These are phyloP conservation scores for Luffa acutangula DNA, from an alignment of 306 rosid species.

Conservation along the genomic window DNA sequence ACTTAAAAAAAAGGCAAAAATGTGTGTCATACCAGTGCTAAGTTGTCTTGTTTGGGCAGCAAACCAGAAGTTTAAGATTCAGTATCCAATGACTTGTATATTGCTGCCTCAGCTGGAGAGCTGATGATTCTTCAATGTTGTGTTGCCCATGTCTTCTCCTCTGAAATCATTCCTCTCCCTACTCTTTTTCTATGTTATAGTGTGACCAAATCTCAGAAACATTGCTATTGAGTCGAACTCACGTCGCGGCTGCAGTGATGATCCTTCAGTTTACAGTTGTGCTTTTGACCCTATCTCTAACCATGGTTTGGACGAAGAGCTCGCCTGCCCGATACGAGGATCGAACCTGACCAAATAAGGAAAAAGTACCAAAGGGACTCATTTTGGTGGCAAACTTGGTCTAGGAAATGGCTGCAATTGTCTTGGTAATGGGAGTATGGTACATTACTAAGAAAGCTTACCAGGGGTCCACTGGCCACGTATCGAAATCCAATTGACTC, in stretches of 20 bases:
- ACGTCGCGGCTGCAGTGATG: not conserved
- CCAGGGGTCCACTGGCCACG: constrained; percentile 94
- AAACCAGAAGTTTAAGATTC: too few species aligned
- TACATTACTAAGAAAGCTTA: constrained; percentile 7
- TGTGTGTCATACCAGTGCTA: not conserved
- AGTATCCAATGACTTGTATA: not conserved
- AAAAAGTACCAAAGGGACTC: not conserved
- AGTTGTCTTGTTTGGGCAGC: not conserved
- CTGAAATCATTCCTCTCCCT: not conserved
- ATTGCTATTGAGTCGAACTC: not conserved
- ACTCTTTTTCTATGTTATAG: not conserved
- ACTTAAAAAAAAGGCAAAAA: not conserved
- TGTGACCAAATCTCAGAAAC: not conserved
- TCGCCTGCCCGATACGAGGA: constrained; percentile 96
- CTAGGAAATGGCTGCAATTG: not conserved
- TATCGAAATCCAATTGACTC: constrained; percentile 94
- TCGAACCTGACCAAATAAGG: constrained; percentile 45
- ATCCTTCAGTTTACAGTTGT: not conserved
- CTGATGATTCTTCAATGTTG: not conserved
- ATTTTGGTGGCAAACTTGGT: not conserved
- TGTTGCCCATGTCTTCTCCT: not conserved
- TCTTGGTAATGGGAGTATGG: not conserved
- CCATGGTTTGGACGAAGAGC: constrained; percentile 81
- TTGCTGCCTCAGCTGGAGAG: not conserved
- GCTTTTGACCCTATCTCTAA: constrained; percentile 41